phyloP scores from a whole-genome alignment of 148 eudicot species.

The Nyssa sinensis region DNA sequence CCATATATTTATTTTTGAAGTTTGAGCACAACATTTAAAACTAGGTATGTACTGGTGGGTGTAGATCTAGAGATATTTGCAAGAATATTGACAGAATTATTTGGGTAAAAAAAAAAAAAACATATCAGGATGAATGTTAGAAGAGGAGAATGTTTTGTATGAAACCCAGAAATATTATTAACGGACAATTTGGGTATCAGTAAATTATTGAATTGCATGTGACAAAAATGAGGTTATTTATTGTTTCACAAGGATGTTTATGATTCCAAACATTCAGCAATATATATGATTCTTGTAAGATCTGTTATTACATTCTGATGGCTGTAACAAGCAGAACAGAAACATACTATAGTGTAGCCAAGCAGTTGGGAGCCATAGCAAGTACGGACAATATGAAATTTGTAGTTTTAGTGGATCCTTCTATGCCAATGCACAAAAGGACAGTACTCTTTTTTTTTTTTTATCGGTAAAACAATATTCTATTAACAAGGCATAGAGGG shows the following conservation, averaged over 20 bases:
- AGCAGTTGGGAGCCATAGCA: slow-evolving; percentile 21
- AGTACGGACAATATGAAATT: slow-evolving; percentile 11
- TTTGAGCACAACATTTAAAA: not conserved
- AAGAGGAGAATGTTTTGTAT: not conserved
- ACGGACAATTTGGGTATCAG: no score
- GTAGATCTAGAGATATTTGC: not conserved
- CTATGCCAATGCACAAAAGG: slow-evolving; percentile 20
- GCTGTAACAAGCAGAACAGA: slow-evolving; percentile 1
- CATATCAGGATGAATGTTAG: not conserved
- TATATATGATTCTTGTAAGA: not conserved
- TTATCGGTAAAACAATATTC: no score
- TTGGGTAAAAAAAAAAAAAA: not conserved
- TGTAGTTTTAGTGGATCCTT: slow-evolving; percentile 19
- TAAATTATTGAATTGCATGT: not conserved
- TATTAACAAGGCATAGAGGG: no score
- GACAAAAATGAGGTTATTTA: not conserved
- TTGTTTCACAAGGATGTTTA: not conserved
- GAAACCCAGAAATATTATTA: no score
- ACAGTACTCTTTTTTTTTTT: slow-evolving; percentile 23
- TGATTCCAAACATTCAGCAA: not conserved
- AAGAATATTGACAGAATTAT: not conserved
- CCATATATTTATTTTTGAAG: not conserved
- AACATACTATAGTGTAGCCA: slow-evolving; percentile 26
- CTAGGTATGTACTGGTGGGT: not conserved
- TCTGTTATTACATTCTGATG: not conserved